These are phyloP conservation scores for Cyathus striatus DNA, from an alignment of 768 basidiomycete species.

Conservation along the genomic window DNA sequence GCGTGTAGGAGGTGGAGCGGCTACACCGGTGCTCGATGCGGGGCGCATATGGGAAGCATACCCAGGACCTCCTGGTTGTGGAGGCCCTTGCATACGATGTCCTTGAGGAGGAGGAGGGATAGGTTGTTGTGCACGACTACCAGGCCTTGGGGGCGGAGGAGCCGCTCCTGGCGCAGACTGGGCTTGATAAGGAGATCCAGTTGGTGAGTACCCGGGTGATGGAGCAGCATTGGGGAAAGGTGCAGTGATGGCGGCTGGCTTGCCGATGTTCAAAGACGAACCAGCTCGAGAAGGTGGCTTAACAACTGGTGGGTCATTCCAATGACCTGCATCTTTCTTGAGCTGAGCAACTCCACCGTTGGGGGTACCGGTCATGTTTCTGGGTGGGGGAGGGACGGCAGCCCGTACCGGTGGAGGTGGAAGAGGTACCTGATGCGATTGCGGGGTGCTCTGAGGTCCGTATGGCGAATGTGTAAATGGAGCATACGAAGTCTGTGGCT, in stretches of 20 bases:
- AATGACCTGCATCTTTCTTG: slow-evolving; percentile 73
- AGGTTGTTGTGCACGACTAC: slow-evolving; percentile 26
- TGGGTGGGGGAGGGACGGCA: slow-evolving; percentile 40
- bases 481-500: slow-evolving; percentile 14
- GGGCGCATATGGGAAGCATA: slow-evolving; percentile 19
- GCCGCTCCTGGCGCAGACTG: slow-evolving; percentile 33
- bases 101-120: slow-evolving; percentile 32
- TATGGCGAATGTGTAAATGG: slow-evolving; percentile 20
- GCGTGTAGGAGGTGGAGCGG: slow-evolving; percentile 14
- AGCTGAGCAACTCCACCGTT: slow-evolving; percentile 37
- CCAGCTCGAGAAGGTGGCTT: slow-evolving; percentile 36
- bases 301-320: slow-evolving; percentile 83
- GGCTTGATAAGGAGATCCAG: slow-evolving; percentile 40
- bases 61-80: slow-evolving; percentile 17
- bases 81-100: slow-evolving; percentile 21
- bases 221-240: slow-evolving; percentile 76
- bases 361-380: slow-evolving; percentile 22
- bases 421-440: slow-evolving; percentile 36
- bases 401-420: slow-evolving; percentile 23
- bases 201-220: slow-evolving; percentile 39
- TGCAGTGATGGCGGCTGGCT: slow-evolving; percentile 72
- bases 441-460: slow-evolving; percentile 25
- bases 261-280: slow-evolving; percentile 43
- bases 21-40: slow-evolving; percentile 15
- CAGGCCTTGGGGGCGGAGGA: slow-evolving; percentile 63